Evolutionary conservation across 1,284 basidiomycete genomes (phyloP).

Genomic region (Abortiporus biennis): DNA sequence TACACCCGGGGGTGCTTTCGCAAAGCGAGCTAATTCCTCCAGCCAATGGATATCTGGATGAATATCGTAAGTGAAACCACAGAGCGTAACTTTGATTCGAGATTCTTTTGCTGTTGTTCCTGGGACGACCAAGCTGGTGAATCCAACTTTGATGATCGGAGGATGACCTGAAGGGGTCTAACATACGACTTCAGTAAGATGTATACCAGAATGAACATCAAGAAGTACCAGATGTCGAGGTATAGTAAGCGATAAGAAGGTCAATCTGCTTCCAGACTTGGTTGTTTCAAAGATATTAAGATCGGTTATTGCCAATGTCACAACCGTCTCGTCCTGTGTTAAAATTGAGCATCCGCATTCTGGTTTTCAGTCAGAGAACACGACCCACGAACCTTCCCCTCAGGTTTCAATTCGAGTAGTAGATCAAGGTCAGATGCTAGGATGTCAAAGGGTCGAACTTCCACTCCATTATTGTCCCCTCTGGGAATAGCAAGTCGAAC

Average conservation of each 20-base stretch:
- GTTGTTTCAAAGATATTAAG: conserved; percentile 43
- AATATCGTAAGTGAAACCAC: conserved; percentile 61
- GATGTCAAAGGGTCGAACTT: conserved; percentile 47
- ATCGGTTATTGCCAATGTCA: conserved; percentile 62
- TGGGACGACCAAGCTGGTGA: conserved; percentile 62
- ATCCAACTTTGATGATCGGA: conserved; percentile 60
- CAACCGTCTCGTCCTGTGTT: conserved; percentile 61
- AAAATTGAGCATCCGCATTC: neutral
- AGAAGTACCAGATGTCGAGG: conserved; percentile 45
- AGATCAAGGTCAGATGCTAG: conserved; percentile 58
- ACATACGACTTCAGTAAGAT: conserved; percentile 2
- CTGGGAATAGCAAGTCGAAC: conserved; percentile 40
- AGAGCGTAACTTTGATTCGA: conserved; percentile 58
- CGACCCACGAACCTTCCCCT: conserved; percentile 54
- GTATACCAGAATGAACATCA: neutral
- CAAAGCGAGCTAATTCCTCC: conserved; percentile 59
- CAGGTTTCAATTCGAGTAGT: conserved; percentile 60
- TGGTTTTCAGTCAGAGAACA: neutral
- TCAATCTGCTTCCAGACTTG: conserved; percentile 26
- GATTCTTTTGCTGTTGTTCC: conserved; percentile 78
- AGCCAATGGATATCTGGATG: conserved; percentile 64
- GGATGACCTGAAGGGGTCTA: conserved; percentile 40
- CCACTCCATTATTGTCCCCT: conserved; percentile 14
- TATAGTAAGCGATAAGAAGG: conserved; percentile 44
- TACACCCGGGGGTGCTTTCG: conserved; percentile 85